A percentile compares a stretch with the other conserved stretches of the same genome.
Evolutionary conservation across 495 filamentous ascomycete genomes (phyloP).

Genomic region (Penicillium robsamsonii): DNA sequence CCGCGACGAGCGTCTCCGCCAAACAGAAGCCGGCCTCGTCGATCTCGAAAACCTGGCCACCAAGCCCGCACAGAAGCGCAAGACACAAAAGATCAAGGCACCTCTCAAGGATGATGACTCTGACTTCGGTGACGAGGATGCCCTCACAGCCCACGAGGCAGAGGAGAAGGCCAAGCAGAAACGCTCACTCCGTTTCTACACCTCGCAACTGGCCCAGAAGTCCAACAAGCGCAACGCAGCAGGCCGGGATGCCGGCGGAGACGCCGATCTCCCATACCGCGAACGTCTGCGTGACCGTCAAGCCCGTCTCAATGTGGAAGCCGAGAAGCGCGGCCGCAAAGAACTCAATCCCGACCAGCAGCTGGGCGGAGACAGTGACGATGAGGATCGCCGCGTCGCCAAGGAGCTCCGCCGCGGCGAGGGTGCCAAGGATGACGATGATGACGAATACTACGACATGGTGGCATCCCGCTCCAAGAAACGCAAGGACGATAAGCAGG

Average conservation of each 20-base stretch:
- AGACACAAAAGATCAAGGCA: constrained; percentile 35
- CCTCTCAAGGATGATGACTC: constrained; percentile 46
- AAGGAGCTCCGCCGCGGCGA: constrained; percentile 44
- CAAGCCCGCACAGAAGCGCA: constrained; percentile 31
- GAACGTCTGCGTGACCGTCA: constrained; percentile 84
- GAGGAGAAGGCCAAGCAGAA: constrained; percentile 82
- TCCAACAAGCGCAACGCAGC: constrained; percentile 79
- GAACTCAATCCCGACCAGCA: constrained; percentile 56
- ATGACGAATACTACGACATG: constrained; percentile 89
- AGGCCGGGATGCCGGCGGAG: constrained; percentile 82
- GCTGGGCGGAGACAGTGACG: constrained; percentile 65
- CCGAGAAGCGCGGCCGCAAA: constrained; percentile 76
- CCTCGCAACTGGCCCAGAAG: constrained; percentile 91
- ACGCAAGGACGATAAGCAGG: constrained; percentile 74
- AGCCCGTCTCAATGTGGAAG: constrained; percentile 78
- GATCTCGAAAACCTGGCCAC: constrained; percentile 52
- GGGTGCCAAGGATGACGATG: constrained; percentile 40
- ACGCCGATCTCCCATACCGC: constrained; percentile 85
- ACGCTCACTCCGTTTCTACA: constrained; percentile 92
- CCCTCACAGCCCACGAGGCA: constrained; percentile 60
- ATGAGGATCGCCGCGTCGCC: constrained; percentile 44
- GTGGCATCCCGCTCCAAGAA: constrained; percentile 64
- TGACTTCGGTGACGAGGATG: constrained; percentile 67
- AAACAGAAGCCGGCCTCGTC: constrained; percentile 69
- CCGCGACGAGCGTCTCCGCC: constrained; percentile 52